Percentiles rank a stretch among this genome's conserved stretches.
These are phyloP conservation scores for Suhomyces vadensis DNA, from an alignment of 805 yeast genomes.

Conservation along the genomic window DNA sequence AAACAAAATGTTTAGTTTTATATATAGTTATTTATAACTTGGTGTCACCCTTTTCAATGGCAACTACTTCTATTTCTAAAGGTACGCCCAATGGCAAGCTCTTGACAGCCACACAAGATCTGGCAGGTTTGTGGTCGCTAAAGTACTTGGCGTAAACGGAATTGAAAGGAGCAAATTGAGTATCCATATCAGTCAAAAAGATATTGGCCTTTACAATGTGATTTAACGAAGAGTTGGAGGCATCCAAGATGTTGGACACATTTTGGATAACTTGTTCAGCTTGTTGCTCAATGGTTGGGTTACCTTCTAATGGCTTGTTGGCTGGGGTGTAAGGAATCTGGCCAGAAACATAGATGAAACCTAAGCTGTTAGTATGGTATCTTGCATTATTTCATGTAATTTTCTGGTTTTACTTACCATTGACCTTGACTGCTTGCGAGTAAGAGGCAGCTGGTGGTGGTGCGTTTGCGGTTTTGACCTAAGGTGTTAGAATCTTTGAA, in stretches of 20 bases:
- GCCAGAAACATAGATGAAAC: conserved; percentile 89
- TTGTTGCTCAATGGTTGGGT: conserved; percentile 64
- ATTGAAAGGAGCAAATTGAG: conserved; percentile 80
- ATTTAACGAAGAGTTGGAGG: conserved; percentile 80
- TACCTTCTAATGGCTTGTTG: conserved; percentile 74
- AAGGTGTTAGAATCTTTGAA: conserved; percentile 15
- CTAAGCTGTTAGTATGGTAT: conserved; percentile 32
- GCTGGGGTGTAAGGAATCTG: conserved; percentile 90
- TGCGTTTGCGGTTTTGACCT: conserved; percentile 71
- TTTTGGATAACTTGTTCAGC: conserved; percentile 74
- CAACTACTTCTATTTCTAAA: conserved; percentile 90
- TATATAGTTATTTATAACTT: conserved; percentile 26
- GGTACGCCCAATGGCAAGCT: conserved; percentile 85
- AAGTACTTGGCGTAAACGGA: conserved; percentile 79
- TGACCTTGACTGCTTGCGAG: conserved; percentile 92
- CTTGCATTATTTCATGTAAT: too few relatives aligned
- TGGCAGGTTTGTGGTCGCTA: conserved; percentile 83
- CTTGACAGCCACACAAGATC: conserved; percentile 96
- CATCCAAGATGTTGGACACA: conserved; percentile 71
- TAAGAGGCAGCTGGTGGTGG: conserved; percentile 98
- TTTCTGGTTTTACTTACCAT: conserved; percentile 50
- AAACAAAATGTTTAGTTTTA: not conserved
- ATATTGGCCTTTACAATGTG: conserved; percentile 86
- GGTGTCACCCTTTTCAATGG: conserved; percentile 56
- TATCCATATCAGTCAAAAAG: conserved; percentile 85